Evolutionary conservation across 352 stramenopile species (phyloP), one percentile per base, ranked within the genome.

Genomic region (Phytophthora agathidicida): DNA sequence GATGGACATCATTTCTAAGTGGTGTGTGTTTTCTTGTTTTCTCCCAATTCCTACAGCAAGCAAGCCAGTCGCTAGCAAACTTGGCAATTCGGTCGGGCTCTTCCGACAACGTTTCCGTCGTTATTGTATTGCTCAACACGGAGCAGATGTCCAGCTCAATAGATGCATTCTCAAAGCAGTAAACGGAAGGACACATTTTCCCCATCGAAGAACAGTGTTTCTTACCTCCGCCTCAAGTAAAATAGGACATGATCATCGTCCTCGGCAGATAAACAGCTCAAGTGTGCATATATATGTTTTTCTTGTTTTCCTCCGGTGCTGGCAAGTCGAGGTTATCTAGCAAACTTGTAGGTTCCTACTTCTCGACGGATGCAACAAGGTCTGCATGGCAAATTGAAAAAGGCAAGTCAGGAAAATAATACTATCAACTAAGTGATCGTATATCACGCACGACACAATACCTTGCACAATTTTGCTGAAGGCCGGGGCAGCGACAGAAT

Each of bases 81-180:
- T 68, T 96, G n/a, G 87, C 87, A 17, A 94, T 96, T 45, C 85
- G 87, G 19, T 94, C 85, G 5, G 87, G 87, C 4, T 94, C 87
- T 8, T 91, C 86, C 9, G 87, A 96, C 66, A 96, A 96, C 54
- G 87, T 96, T 20, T 93, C 85, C n/a, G 87, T 96, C 23, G 77
- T 96, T 59, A 73, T 96, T 42, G 82, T 93, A 44, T 52, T 93
- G 55, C 73, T 96, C 39, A 89, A 94, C 33, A 73, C 69, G 43
- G 69, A 75, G 32, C 60, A 74, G 23, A 37, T 56, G 32, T 64
- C 54, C 35, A 70, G 33, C 43, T 65, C 59, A 46, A 73, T 64
- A 71, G 52, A 68, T 64, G 44, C 47, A 46, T 65, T 57, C 37
- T 58, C 51, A 44, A 63, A 39, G 48, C 46, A 59, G 60, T 59